phyloP scores from a whole-genome alignment of 257 asterid species.

The Vinca minor region DNA sequence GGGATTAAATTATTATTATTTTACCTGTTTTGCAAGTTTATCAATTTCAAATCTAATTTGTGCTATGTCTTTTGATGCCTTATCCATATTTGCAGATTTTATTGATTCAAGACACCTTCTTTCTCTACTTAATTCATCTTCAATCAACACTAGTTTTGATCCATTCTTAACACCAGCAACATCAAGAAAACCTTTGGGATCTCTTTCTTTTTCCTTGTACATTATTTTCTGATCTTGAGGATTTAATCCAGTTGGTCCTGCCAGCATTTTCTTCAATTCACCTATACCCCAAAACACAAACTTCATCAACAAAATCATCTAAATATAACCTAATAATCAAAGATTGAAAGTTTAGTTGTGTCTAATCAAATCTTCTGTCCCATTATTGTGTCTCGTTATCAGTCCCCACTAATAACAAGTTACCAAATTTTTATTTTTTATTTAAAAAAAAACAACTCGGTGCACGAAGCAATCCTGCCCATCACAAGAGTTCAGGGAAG shows the following conservation, averaged over 20 bases:
- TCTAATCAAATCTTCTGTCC: no score
- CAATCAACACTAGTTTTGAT: slow-evolving; percentile 54
- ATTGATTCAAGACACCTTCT: slow-evolving; percentile 38
- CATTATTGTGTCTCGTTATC: no score
- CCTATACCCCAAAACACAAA: slow-evolving; percentile 30
- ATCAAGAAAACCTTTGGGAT: slow-evolving; percentile 64
- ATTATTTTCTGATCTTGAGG: slow-evolving; percentile 62
- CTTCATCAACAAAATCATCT: neutral
- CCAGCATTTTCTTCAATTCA: slow-evolving; percentile 68
- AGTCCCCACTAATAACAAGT: no score
- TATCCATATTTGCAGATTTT: slow-evolving; percentile 48
- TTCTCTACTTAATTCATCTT: slow-evolving; percentile 60
- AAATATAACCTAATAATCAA: no score
- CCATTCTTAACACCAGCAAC: slow-evolving; percentile 60
- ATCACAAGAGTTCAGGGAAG: no score
- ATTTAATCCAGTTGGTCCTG: slow-evolving; percentile 54
- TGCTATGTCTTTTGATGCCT: slow-evolving; percentile 57
- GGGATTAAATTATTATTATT: no score
- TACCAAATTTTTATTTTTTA: no score
- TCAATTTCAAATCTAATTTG: slow-evolving; percentile 61
- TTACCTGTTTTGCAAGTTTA: slow-evolving; percentile 68
- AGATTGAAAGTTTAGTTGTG: no score
- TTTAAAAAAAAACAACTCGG: no score
- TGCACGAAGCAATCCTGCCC: no score
- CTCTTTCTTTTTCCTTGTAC: slow-evolving; percentile 67